Evolutionary conservation across 2,329 filamentous ascomycete species (phyloP).

Genomic region (Cryoendolithus antarcticus): DNA sequence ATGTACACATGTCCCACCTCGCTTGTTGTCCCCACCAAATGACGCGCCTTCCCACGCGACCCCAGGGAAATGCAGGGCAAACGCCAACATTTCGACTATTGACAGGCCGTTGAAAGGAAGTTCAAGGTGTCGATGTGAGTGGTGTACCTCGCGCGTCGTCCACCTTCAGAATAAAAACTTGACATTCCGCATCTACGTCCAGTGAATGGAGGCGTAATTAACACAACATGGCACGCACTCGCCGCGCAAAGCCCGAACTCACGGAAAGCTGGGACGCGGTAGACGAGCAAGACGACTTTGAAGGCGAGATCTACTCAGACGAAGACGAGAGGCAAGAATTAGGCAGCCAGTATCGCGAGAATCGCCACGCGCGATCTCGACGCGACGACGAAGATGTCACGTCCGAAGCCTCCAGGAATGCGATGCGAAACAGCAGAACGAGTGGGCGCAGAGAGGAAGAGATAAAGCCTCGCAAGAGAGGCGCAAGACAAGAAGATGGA

Average conservation of each 20-base stretch:
- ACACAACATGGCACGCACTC: slow-evolving; percentile 10
- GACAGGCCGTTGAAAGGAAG: too few species aligned
- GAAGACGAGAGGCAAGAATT: slow-evolving; percentile 18
- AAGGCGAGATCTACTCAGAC: slow-evolving; percentile 14
- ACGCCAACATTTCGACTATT: too few species aligned
- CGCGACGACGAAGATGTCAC: slow-evolving; percentile 1
- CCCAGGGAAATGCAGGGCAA: too few species aligned
- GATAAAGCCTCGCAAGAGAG: slow-evolving; percentile 3
- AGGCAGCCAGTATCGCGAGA: slow-evolving; percentile 11
- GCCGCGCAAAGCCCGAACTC: slow-evolving; percentile 13
- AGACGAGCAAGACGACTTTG: slow-evolving; percentile 13
- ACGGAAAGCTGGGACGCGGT: slow-evolving; percentile 24
- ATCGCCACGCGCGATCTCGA: background rate
- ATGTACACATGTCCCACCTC: too few species aligned
- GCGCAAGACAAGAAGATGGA: slow-evolving; percentile 2
- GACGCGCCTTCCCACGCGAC: too few species aligned
- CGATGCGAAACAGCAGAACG: slow-evolving; percentile 8
- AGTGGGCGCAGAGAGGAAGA: background rate
- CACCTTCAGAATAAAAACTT: too few species aligned
- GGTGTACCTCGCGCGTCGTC: too few species aligned
- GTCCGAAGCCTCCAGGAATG: slow-evolving; percentile 1
- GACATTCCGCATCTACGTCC: too few species aligned
- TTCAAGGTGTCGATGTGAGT: too few species aligned
- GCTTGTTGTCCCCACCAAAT: too few species aligned
- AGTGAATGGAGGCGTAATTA: background rate